A percentile compares a stretch with the other conserved stretches of the same genome.
Evolutionary conservation across 108 stramenopile genomes (phyloP).

Genomic region (Fragilaria radians): DNA sequence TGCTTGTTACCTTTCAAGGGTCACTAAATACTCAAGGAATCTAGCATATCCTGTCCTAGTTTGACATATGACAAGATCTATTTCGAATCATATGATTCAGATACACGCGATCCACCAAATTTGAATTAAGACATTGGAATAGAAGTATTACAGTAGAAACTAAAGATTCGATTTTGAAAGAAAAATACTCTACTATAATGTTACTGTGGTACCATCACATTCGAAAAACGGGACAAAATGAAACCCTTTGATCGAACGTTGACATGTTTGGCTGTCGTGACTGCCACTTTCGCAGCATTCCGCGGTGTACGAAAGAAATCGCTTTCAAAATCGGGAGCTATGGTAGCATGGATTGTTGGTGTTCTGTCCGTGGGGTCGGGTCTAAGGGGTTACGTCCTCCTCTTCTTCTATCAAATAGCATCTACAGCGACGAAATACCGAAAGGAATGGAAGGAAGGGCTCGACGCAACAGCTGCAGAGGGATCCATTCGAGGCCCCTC

Average conservation of each 20-base stretch:
- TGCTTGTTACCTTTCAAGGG: no score
- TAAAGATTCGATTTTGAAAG: no score
- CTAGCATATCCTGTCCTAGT: no score
- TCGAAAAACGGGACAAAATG: no score
- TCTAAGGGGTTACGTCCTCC: slow-evolving; percentile 53
- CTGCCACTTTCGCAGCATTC: slow-evolving; percentile 29
- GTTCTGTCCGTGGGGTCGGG: slow-evolving; percentile 56
- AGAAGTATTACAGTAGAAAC: no score
- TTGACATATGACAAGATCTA: no score
- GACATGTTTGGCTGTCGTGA: slow-evolving; percentile 14
- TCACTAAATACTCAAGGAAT: no score
- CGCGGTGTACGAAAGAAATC: slow-evolving; percentile 43
- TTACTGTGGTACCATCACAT: no score
- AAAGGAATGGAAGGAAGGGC: slow-evolving; percentile 26
- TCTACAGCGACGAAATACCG: slow-evolving; percentile 74
- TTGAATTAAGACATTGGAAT: no score
- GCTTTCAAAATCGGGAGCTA: slow-evolving; percentile 49
- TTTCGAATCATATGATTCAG: no score
- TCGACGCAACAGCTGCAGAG: slow-evolving; percentile 42
- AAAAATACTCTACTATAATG: no score
- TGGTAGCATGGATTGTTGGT: slow-evolving; percentile 60
- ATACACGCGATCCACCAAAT: no score
- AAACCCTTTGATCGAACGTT: slow-evolving; percentile 37
- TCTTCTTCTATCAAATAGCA: slow-evolving; percentile 73
- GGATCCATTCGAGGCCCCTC: slow-evolving; percentile 42